These are phyloP conservation scores for Cairneyella variabilis DNA, from an alignment of 495 filamentous ascomycete species.

Conservation along the genomic window DNA sequence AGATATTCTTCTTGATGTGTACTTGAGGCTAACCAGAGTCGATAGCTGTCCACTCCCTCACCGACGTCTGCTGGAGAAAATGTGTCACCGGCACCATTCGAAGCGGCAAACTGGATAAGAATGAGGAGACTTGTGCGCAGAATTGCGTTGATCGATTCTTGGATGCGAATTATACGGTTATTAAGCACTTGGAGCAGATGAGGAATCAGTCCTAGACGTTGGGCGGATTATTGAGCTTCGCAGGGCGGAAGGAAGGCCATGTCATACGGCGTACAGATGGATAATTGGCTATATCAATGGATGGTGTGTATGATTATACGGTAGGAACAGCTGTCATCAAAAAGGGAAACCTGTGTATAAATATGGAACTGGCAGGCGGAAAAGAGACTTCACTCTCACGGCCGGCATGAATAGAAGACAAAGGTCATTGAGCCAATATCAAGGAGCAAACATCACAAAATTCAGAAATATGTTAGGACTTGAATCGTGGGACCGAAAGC, in stretches of 20 bases:
- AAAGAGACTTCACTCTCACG: constrained; percentile 15
- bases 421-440: not conserved
- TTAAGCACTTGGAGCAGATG: constrained; percentile 74
- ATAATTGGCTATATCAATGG: not conserved
- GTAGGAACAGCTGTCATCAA: no score
- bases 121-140: constrained; percentile 74
- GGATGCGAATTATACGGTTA: constrained; percentile 75
- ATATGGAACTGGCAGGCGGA: not conserved
- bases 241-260: not conserved
- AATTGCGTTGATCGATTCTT: constrained; percentile 94
- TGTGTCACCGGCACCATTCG: constrained; percentile 68
- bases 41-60: constrained; percentile 74
- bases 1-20: not conserved
- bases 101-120: constrained; percentile 61
- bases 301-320: constrained; percentile 5
- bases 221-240: not conserved
- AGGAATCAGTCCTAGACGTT: constrained; percentile 32
- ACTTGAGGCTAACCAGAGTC: not conserved
- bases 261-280: not conserved
- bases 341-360: no score
- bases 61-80: constrained; percentile 90
- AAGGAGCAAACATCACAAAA: not conserved
- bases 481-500: constrained; percentile 6
- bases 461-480: not conserved
- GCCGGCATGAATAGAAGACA: not conserved